These are phyloP conservation scores for Candida tibetensis DNA, from an alignment of 805 yeast species.

Conservation along the genomic window DNA sequence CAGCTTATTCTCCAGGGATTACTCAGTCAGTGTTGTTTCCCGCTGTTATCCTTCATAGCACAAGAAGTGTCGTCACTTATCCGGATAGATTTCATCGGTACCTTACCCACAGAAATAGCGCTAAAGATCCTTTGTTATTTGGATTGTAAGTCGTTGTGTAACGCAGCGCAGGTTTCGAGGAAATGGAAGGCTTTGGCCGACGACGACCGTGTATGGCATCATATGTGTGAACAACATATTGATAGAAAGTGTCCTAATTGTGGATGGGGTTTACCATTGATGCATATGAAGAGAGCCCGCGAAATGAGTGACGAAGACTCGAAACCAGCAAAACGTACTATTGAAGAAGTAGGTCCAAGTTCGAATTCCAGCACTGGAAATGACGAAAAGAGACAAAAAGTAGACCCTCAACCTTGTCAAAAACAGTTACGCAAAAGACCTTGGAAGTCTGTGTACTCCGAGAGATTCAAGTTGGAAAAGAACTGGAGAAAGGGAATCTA, in stretches of 20 bases:
- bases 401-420: not conserved
- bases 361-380: slow-evolving; percentile 2
- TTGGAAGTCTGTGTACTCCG: slow-evolving; percentile 94
- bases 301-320: slow-evolving; percentile 35
- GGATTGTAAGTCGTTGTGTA: slow-evolving; percentile 91
- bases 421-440: slow-evolving; percentile 52
- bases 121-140: slow-evolving; percentile 82
- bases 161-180: slow-evolving; percentile 87
- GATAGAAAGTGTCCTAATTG: slow-evolving; percentile 97
- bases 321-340: slow-evolving; percentile 14
- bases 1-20: slow-evolving; percentile 78
- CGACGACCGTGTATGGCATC: slow-evolving; percentile 97
- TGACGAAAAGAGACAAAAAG: slow-evolving; percentile 10
- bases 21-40: slow-evolving; percentile 88
- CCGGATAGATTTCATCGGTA: slow-evolving; percentile 82
- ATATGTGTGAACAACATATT: slow-evolving; percentile 97
- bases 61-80: slow-evolving; percentile 76
- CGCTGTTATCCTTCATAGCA: slow-evolving; percentile 83
- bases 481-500: slow-evolving; percentile 91
- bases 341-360: slow-evolving; percentile 10
- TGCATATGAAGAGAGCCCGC: slow-evolving; percentile 80
- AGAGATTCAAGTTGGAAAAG: slow-evolving; percentile 84
- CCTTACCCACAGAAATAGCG: slow-evolving; percentile 82
- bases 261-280: slow-evolving; percentile 97
- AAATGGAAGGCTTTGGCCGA: slow-evolving; percentile 90